Conservation (phyloP, 176 grass and related monocot genomes). For the Oryza longistaminata region DNA sequence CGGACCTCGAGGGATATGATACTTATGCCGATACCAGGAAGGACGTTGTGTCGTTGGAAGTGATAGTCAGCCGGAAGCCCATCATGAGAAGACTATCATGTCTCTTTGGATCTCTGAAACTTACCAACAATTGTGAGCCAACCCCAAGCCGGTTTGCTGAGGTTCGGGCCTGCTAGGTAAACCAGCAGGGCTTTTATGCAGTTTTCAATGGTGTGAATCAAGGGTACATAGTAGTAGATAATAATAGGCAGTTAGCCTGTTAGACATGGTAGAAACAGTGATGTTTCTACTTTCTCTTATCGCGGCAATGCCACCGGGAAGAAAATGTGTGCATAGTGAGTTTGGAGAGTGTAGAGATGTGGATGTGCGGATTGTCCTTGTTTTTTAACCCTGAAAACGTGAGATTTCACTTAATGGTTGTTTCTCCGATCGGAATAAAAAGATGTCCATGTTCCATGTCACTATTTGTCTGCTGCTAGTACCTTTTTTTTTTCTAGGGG, state of each 20-base stretch:
- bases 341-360: constrained; percentile 35
- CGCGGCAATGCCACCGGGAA: constrained; percentile 41
- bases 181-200: constrained; percentile 8
- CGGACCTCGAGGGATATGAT: constrained; percentile 86
- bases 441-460: background rate
- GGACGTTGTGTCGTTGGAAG: constrained; percentile 28
- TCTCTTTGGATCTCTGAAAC: constrained; percentile 75
- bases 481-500: background rate
- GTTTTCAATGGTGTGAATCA: constrained; percentile 35
- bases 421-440: constrained; percentile 36
- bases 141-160: constrained; percentile 47
- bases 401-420: constrained; percentile 32
- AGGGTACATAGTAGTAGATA: constrained; percentile 34
- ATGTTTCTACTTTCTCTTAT: constrained; percentile 44
- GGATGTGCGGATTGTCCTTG: constrained; percentile 19
- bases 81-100: constrained; percentile 76
- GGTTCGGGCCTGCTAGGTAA: constrained; percentile 61
- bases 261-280: constrained; percentile 24
- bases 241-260: constrained; percentile 34
- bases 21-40: constrained; percentile 34
- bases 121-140: constrained; percentile 51
- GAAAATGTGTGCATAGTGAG: constrained; percentile 48
- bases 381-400: constrained; percentile 37
- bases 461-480: background rate
- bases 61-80: constrained; percentile 43